Percentiles rank a stretch among this genome's conserved stretches.
Conservation (phyloP, 192 early-diverging fungal species). For the Rhizoclosmatium sp. region DNA sequence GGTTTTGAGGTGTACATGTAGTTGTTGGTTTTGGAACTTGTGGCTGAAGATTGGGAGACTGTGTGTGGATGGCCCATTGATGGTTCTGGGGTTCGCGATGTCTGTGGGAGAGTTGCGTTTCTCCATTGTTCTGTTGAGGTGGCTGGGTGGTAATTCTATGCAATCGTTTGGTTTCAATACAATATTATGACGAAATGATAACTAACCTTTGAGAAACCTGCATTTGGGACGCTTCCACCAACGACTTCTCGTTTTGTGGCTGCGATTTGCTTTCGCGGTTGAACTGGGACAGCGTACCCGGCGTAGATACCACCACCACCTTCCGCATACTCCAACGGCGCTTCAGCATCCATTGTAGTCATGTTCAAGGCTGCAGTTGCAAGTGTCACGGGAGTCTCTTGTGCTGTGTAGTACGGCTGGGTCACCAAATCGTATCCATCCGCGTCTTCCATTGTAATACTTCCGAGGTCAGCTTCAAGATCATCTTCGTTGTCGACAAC, state of each 20-base stretch:
- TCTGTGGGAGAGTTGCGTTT: neutral
- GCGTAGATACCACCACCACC: slow-evolving; percentile 30
- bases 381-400: slow-evolving; percentile 21
- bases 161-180: neutral
- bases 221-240: slow-evolving; percentile 17
- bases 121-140: slow-evolving; percentile 4
- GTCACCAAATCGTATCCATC: neutral
- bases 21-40: neutral
- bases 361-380: slow-evolving; percentile 30
- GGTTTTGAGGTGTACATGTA: neutral
- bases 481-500: slow-evolving; percentile 21
- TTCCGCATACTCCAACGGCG: slow-evolving; percentile 14
- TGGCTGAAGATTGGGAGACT: neutral
- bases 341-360: slow-evolving; percentile 28
- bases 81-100: neutral
- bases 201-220: slow-evolving; percentile 10
- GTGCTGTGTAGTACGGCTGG: neutral
- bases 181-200: neutral
- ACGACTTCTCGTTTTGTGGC: slow-evolving; percentile 25
- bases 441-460: slow-evolving; percentile 19
- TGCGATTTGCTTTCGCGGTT: slow-evolving; percentile 30
- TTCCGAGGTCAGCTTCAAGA: slow-evolving; percentile 9
- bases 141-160: neutral
- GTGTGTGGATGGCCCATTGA: neutral
- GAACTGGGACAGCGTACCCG: slow-evolving; percentile 24